Evolutionary conservation across 768 basidiomycete genomes (phyloP), one percentile per base, ranked within the genome.

Genomic region (Collybia mongolica): DNA sequence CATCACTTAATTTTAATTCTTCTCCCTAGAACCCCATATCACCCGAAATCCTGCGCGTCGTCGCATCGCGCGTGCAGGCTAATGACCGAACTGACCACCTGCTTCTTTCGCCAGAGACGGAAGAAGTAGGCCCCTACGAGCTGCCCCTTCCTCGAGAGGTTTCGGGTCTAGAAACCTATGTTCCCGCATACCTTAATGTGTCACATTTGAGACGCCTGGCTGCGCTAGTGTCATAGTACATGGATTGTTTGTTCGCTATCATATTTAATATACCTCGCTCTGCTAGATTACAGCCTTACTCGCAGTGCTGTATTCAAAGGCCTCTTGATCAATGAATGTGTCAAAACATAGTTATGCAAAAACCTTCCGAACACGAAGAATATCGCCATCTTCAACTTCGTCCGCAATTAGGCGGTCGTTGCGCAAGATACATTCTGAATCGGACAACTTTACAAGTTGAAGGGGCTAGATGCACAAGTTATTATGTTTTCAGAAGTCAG

Each of bases 21-120:
- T 28, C 26, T 9, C 11, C 32, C 9, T 57, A 95, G 92, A 94
- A 91, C 58, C 97, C 96, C 7, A 98, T 98, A 61, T 93, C 95
- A 1, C 91, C 93, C 19, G 96, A 98, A 72, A 98, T 99, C 54
- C 77, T 99, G 35, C 88, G 93, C 45, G 93, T 98, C 18, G 97
- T 99, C 46, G 94, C 96, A 37, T 91, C 94, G 28, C 83, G 97
- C 43, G 95, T 99, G 47, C 88, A 93, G 63, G 90, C 94, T 42
- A 93, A 96, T 67, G 97, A 98, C 72, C 87, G 93, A 60, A 94
- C 93, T 65, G 97, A 99, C 67, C 96, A 98, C 65, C 79, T 99
- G 17, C 83, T 99, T 51, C 85, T 99, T 45, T 85, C 93, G 24
- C 95, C 96, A 23, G 97, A 98, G 68, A 92, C 90, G 38, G 97